These are phyloP conservation scores for Neopestalotiopsis rosae DNA, from an alignment of 2,329 filamentous ascomycete species.

Conservation along the genomic window DNA sequence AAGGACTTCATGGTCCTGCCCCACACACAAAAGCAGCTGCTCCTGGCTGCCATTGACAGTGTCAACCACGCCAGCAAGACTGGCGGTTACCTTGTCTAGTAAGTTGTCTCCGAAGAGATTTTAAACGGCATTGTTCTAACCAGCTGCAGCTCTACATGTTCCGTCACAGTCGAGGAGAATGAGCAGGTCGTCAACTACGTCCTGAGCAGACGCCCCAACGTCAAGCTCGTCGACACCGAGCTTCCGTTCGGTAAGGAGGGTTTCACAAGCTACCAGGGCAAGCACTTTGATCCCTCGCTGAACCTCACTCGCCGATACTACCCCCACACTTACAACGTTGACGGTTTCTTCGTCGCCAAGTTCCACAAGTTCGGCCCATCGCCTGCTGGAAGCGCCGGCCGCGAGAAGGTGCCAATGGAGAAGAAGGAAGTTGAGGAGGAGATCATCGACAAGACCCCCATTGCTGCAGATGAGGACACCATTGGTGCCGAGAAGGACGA, in stretches of 20 bases:
- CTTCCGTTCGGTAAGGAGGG: slow-evolving; percentile 91
- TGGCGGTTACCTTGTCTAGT: slow-evolving; percentile 90
- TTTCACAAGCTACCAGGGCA: slow-evolving; percentile 89
- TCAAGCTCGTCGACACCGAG: slow-evolving; percentile 90
- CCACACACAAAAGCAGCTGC: slow-evolving; percentile 91
- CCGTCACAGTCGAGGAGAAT: slow-evolving; percentile 90
- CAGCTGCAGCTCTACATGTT: slow-evolving; percentile 75
- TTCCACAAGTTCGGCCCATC: slow-evolving; percentile 90
- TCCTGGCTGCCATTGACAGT: slow-evolving; percentile 92
- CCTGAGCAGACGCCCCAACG: slow-evolving; percentile 88
- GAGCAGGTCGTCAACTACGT: slow-evolving; percentile 95
- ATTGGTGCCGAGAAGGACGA: slow-evolving; percentile 51
- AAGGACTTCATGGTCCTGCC: slow-evolving; percentile 92
- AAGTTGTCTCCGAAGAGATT: background rate
- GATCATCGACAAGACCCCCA: slow-evolving; percentile 72
- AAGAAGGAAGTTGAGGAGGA: slow-evolving; percentile 43
- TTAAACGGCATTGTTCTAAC: background rate
- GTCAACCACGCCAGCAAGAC: slow-evolving; percentile 91
- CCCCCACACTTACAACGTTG: slow-evolving; percentile 88
- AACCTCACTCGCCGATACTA: slow-evolving; percentile 86
- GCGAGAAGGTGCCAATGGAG: slow-evolving; percentile 28
- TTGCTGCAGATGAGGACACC: slow-evolving; percentile 52
- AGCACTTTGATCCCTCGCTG: slow-evolving; percentile 86
- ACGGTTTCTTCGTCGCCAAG: slow-evolving; percentile 98
- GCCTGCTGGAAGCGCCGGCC: slow-evolving; percentile 47